These are phyloP conservation scores for Setomelanomma holmii DNA, from an alignment of 2,329 filamentous ascomycete species.

Conservation along the genomic window DNA sequence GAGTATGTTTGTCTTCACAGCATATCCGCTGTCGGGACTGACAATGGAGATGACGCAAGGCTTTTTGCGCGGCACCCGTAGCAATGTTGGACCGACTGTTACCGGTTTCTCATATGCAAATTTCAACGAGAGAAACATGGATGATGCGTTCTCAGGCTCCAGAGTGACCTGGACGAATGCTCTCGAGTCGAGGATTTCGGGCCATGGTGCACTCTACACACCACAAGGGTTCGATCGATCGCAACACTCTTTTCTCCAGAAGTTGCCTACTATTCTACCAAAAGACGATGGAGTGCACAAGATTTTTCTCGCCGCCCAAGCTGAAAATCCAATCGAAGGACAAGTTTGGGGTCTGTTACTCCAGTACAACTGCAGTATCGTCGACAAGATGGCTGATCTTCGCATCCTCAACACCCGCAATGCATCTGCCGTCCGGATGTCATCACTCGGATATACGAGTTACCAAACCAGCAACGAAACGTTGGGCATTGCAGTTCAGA, in stretches of 20 bases:
- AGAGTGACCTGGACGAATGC: background rate
- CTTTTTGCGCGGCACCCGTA: constrained; percentile 1
- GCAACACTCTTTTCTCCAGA: background rate
- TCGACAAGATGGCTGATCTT: constrained; percentile 1
- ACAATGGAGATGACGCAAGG: constrained; percentile 7
- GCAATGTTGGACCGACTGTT: background rate
- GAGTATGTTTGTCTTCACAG: constrained; percentile 5
- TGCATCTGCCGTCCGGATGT: background rate
- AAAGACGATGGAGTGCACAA: constrained; percentile 1
- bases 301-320: constrained; percentile 5
- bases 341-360: constrained; percentile 7
- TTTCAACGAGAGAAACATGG: constrained; percentile 6
- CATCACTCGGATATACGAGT: background rate
- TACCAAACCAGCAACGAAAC: background rate
- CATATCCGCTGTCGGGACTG: constrained; percentile 7
- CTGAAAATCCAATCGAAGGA: constrained; percentile 8
- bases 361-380: constrained; percentile 10
- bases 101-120: constrained; percentile 6
- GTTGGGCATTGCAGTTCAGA: background rate
- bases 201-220: constrained; percentile 1
- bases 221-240: constrained; percentile 6
- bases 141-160: background rate
- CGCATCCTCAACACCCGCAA: constrained; percentile 1
- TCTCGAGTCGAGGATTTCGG: background rate
- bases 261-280: background rate